phyloP scores from a whole-genome alignment of 75 land plant genomes.

The Selaginella moellendorffii region DNA sequence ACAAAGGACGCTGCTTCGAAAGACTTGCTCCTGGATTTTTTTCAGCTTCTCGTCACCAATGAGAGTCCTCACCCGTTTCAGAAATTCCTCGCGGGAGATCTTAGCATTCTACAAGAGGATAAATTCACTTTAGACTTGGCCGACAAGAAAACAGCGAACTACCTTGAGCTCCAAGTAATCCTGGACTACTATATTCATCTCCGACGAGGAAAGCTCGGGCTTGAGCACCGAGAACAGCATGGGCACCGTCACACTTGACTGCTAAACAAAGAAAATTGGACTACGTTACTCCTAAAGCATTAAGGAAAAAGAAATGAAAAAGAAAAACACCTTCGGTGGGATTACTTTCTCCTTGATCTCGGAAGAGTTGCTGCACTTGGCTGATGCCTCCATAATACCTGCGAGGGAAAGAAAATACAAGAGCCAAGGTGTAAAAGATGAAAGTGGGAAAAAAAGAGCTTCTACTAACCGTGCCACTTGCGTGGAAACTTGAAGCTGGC shows the following conservation, averaged over 20 bases:
- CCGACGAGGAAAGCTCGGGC: background rate
- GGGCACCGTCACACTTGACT: background rate
- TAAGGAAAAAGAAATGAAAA: background rate
- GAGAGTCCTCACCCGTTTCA: background rate
- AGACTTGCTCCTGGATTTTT: background rate
- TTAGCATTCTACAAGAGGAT: background rate
- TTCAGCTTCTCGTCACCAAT: background rate
- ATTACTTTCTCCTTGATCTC: background rate
- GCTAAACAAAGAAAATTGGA: too few species aligned
- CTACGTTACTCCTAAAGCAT: background rate
- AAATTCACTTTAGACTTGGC: too few species aligned
- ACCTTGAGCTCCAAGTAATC: background rate
- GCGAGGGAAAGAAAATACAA: background rate
- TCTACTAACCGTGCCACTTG: conserved; percentile 35
- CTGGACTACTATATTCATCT: background rate
- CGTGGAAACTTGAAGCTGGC: conserved; percentile 48
- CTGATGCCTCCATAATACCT: background rate
- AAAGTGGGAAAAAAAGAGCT: too few species aligned
- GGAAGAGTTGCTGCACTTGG: background rate
- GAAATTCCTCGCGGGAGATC: background rate
- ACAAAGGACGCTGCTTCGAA: background rate
- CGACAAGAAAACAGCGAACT: background rate
- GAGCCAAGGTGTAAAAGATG: background rate
- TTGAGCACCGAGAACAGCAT: background rate
- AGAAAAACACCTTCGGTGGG: background rate